Conservation (phyloP, 495 filamentous ascomycete genomes). For the Podospora pseudoanserina region DNA sequence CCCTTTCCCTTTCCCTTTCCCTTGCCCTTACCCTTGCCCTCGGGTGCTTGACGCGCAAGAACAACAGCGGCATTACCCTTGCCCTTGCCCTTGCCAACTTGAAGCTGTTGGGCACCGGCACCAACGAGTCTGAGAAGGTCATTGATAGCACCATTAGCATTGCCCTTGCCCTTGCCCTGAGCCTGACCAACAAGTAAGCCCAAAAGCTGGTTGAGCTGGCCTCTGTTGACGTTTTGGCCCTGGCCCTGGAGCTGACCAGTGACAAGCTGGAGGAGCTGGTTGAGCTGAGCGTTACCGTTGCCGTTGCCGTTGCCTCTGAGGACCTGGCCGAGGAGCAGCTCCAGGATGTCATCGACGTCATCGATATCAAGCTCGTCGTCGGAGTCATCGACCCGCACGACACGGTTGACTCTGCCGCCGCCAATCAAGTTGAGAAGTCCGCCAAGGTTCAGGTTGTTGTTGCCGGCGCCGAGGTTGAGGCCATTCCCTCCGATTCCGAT, state of each 20-base stretch:
- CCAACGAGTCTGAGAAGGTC: background rate
- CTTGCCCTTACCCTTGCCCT: background rate
- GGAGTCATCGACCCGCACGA: background rate
- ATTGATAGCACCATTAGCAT: background rate
- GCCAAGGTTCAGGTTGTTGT: background rate
- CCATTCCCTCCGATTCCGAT: background rate
- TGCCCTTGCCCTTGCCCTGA: slow-evolving; percentile 1
- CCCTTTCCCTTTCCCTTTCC: background rate
- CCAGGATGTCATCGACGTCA: background rate
- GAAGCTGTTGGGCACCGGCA: background rate
- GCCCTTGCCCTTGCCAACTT: background rate
- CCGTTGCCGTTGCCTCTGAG: background rate
- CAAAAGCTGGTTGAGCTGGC: background rate
- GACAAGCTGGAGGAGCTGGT: slow-evolving; percentile 1
- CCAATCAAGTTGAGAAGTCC: background rate
- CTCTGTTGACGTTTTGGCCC: background rate
- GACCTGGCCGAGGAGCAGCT: background rate
- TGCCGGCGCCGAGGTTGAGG: background rate
- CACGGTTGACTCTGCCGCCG: background rate
- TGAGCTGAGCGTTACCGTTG: background rate
- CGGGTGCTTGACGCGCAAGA: background rate
- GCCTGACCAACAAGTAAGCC: background rate
- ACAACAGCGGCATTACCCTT: background rate
- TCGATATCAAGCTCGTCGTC: background rate
- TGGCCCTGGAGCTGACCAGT: background rate